Evolutionary conservation across 2,329 filamentous ascomycete genomes (phyloP), one percentile per base, ranked within the genome.

Genomic region (Septoria linicola): DNA sequence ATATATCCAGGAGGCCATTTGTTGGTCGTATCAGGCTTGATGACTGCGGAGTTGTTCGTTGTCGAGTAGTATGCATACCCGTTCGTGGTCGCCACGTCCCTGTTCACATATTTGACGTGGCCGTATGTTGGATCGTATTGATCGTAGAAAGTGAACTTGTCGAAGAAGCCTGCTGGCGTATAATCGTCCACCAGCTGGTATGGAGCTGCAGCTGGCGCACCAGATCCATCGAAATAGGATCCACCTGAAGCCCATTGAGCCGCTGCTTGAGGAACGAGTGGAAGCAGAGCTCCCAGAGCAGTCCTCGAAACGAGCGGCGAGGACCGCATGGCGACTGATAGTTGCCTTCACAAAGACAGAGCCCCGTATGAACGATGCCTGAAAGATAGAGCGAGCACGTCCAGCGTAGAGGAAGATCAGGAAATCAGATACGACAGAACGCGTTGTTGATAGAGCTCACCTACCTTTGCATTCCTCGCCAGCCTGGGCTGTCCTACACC

Each of bases 51-150:
- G 25, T 54, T 45, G 21, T 54, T 57, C 2, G 53, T 57, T 2
- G 59, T 52, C 8, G 48, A 49, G 25, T 35, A 41, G 13, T 51
- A 55, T 36, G 63, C 59, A 31, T 66, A 66, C 36, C 64, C 64
- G 54, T 71, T 68, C 1, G 57, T 53, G n/a, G 53, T 41, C 2
- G 70, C 70, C 1, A 71, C 66, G 1, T 63, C 49, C 39, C 65
- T 60, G 56, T 72, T 67, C 16, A 78, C 73, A 58, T 73, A 78
- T 53, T 70, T 63, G 2, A 71, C 68, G 46, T 63, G 61, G 11
- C 63, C 60, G 37, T 61, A 59, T 7, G 68, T 70, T 3, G 65
- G 67, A 53, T 69, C 68, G 11, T 59, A 59, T 3, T 34, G 51
- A 41, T 57, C 63, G 54, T 64, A 68, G 53, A 63, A 70, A 39